These are phyloP conservation scores for Sarocladiaceae sp. DNA, from an alignment of 2,329 filamentous ascomycete species.

Conservation along the genomic window DNA sequence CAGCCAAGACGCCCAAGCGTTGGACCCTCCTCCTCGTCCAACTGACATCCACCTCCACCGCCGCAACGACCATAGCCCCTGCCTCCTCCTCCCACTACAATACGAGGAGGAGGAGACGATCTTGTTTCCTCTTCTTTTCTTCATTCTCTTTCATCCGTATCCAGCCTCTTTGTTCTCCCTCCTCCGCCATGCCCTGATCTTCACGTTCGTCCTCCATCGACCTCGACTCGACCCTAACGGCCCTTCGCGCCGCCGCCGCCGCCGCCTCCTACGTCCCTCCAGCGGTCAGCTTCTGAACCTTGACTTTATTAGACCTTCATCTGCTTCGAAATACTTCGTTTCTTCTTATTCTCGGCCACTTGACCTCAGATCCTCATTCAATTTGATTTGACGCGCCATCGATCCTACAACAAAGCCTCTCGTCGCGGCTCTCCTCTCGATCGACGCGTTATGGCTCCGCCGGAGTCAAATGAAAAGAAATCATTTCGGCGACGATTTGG, in stretches of 20 bases:
- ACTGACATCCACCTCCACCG: neutral
- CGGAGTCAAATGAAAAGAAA: neutral
- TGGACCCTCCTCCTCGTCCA: conserved; percentile 5
- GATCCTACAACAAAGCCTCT: too few species aligned
- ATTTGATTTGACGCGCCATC: too few species aligned
- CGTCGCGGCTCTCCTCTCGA: neutral
- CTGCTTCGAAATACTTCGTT: too few species aligned
- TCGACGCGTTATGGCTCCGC: conserved; percentile 1
- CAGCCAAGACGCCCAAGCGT: neutral
- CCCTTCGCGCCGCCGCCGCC: neutral
- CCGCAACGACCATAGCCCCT: neutral
- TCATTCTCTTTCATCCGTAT: neutral
- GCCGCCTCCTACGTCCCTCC: too few species aligned
- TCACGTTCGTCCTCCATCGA: neutral
- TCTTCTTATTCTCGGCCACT: too few species aligned
- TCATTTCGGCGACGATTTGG: conserved; percentile 7
- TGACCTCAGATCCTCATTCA: too few species aligned
- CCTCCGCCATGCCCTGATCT: neutral
- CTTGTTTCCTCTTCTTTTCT: neutral
- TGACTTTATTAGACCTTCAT: too few species aligned
- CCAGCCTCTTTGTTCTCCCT: neutral
- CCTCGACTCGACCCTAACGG: neutral
- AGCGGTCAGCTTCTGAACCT: too few species aligned
- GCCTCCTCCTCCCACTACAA: neutral
- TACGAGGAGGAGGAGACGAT: conserved; percentile 2